These are phyloP conservation scores for Dichotomopilus funicola DNA, from an alignment of 2,329 filamentous ascomycete genomes.

Conservation along the genomic window DNA sequence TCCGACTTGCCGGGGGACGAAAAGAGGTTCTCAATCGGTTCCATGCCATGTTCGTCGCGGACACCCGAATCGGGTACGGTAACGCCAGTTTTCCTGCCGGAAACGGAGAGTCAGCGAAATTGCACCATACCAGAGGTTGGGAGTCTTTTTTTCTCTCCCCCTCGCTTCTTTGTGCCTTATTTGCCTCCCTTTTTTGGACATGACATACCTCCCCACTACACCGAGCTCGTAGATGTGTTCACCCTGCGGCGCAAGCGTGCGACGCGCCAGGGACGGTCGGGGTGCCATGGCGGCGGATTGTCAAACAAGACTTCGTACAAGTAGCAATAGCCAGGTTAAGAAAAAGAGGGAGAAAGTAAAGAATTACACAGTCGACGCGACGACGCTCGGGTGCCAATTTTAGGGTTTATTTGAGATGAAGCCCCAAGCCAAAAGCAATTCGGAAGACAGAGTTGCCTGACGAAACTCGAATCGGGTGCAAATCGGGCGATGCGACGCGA, in stretches of 20 bases:
- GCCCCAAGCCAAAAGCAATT: not conserved
- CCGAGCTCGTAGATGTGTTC: conserved; percentile 46
- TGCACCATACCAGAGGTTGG: too few species aligned
- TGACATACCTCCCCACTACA: conserved; percentile 41
- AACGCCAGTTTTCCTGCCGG: conserved; percentile 77
- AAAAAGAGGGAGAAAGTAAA: too few species aligned
- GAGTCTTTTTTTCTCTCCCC: too few species aligned
- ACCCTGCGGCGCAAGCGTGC: conserved; percentile 32
- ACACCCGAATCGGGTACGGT: conserved; percentile 69
- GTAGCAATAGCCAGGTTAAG: too few species aligned
- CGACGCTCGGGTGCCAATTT: too few species aligned
- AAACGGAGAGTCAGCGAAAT: not conserved
- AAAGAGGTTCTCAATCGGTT: conserved; percentile 79
- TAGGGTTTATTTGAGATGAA: too few species aligned
- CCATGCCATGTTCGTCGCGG: conserved; percentile 88
- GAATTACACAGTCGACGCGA: too few species aligned
- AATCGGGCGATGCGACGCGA: too few species aligned
- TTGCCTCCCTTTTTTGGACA: not conserved
- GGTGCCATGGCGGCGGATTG: conserved; percentile 32
- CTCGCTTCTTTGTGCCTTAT: not conserved
- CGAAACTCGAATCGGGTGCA: too few species aligned
- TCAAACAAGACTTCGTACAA: not conserved
- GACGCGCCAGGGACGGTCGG: conserved; percentile 30
- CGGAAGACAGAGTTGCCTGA: not conserved
- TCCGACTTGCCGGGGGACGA: conserved; percentile 60